These are phyloP conservation scores for Kalmusia sp. DNA, from an alignment of 2,329 filamentous ascomycete genomes.

Conservation along the genomic window DNA sequence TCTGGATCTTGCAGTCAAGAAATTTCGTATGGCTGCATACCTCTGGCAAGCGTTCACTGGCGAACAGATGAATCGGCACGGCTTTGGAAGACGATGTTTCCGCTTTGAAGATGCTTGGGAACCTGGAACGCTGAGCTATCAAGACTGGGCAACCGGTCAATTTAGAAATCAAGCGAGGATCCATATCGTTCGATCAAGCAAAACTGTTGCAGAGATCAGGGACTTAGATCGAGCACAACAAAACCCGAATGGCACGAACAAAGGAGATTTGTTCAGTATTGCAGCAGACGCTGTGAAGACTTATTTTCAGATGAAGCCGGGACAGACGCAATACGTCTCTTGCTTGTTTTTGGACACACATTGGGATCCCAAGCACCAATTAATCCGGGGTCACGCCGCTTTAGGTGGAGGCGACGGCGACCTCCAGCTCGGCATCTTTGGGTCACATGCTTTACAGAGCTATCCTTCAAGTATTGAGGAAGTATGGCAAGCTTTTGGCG, in stretches of 20 bases:
- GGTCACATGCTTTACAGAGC: slow-evolving; percentile 89
- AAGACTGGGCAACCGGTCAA: slow-evolving; percentile 72
- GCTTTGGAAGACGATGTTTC: slow-evolving; percentile 84
- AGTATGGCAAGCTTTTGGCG: slow-evolving; percentile 84
- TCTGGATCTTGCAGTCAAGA: slow-evolving; percentile 79
- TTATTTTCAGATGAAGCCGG: slow-evolving; percentile 75
- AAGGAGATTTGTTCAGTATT: slow-evolving; percentile 77
- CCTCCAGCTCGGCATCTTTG: slow-evolving; percentile 85
- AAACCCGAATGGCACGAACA: slow-evolving; percentile 70
- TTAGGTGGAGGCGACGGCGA: slow-evolving; percentile 78
- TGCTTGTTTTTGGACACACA: slow-evolving; percentile 86
- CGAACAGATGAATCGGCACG: slow-evolving; percentile 93
- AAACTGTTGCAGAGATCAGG: slow-evolving; percentile 83
- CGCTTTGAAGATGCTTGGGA: slow-evolving; percentile 96
- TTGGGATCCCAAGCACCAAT: slow-evolving; percentile 77
- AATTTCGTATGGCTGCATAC: slow-evolving; percentile 94
- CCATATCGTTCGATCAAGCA: slow-evolving; percentile 81
- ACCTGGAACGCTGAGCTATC: slow-evolving; percentile 76
- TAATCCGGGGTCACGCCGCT: slow-evolving; percentile 81
- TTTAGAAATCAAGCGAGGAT: slow-evolving; percentile 93
- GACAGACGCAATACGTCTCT: slow-evolving; percentile 88
- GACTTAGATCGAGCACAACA: slow-evolving; percentile 82
- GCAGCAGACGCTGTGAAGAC: slow-evolving; percentile 78
- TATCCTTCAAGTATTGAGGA: slow-evolving; percentile 91
- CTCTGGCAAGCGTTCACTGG: slow-evolving; percentile 97